These are phyloP conservation scores for Apiotrichum siamense DNA, from an alignment of 1,284 basidiomycete genomes.

Conservation along the genomic window DNA sequence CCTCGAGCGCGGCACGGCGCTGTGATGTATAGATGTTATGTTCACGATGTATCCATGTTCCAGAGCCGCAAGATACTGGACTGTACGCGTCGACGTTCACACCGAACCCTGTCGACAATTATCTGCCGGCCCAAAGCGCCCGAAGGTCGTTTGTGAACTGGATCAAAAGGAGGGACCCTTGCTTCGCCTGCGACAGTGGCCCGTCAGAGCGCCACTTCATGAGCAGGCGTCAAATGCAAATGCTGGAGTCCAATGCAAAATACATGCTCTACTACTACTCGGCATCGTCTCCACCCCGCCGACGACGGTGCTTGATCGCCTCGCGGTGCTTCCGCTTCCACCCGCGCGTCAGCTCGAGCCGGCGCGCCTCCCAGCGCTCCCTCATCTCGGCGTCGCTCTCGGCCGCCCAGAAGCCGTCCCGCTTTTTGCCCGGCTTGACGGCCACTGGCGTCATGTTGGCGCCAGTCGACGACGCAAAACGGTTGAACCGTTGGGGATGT, in stretches of 20 bases:
- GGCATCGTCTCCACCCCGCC: conserved; percentile 52
- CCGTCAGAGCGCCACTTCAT: too few species aligned
- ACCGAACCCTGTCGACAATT: too few species aligned
- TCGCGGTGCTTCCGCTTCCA: conserved; percentile 76
- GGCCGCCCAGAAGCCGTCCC: conserved; percentile 42
- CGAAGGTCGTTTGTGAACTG: too few species aligned
- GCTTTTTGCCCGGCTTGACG: conserved; percentile 11
- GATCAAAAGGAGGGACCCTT: too few species aligned
- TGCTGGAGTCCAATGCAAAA: neutral
- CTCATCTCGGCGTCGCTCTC: conserved; percentile 53
- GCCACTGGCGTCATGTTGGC: neutral
- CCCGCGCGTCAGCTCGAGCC: conserved; percentile 63
- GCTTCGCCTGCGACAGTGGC: too few species aligned
- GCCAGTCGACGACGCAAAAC: neutral
- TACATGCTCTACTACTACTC: neutral
- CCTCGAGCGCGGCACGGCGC: conserved; percentile 89
- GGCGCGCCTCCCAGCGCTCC: conserved; percentile 63
- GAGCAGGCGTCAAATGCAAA: neutral
- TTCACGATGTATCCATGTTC: too few species aligned
- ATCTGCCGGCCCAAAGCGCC: too few species aligned
- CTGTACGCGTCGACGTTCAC: too few species aligned
- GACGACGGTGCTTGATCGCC: conserved; percentile 61
- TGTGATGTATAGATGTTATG: conserved; percentile 49
- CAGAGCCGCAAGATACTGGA: too few species aligned
- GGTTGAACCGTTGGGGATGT: neutral